phyloP scores from a whole-genome alignment of 2,329 filamentous ascomycete genomes.

The Exophiala mesophila region DNA sequence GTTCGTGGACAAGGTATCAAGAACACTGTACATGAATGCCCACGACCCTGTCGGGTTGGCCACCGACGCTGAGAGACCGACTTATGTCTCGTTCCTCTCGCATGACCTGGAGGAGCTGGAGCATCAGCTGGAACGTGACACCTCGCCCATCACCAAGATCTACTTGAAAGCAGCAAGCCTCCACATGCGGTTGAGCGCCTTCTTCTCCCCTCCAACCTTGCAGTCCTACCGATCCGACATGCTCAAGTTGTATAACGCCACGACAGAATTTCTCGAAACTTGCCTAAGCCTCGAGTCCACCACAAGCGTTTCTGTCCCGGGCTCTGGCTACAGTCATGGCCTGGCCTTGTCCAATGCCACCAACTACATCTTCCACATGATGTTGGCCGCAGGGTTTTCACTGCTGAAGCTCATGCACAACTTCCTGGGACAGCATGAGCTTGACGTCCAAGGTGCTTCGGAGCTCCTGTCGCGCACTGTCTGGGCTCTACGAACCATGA shows the following conservation, averaged over 20 bases:
- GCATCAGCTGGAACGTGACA: constrained; percentile 43
- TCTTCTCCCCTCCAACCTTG: constrained; percentile 45
- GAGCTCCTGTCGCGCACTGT: constrained; percentile 56
- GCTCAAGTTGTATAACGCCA: constrained; percentile 42
- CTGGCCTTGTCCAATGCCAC: constrained; percentile 50
- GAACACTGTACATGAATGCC: constrained; percentile 53
- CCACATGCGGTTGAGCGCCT: constrained; percentile 46
- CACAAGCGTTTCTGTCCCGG: constrained; percentile 32
- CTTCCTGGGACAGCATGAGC: constrained; percentile 51
- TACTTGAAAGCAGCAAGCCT: constrained; percentile 45
- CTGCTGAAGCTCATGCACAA: constrained; percentile 63
- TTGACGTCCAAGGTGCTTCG: constrained; percentile 50
- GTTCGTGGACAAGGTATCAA: constrained; percentile 55
- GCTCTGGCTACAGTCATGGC: constrained; percentile 27
- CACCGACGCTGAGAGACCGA: constrained; percentile 40
- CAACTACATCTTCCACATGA: constrained; percentile 64
- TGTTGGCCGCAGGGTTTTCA: constrained; percentile 60
- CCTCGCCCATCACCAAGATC: constrained; percentile 43
- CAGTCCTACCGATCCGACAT: constrained; percentile 45
- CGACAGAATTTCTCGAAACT: constrained; percentile 44
- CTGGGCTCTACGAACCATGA: constrained; percentile 55
- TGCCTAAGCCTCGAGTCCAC: constrained; percentile 40
- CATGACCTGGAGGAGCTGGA: constrained; percentile 49
- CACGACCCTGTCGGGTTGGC: constrained; percentile 50
- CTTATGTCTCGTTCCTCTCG: constrained; percentile 42